Conservation (phyloP, 176 grass and related monocot species). For the Carex parvula region DNA sequence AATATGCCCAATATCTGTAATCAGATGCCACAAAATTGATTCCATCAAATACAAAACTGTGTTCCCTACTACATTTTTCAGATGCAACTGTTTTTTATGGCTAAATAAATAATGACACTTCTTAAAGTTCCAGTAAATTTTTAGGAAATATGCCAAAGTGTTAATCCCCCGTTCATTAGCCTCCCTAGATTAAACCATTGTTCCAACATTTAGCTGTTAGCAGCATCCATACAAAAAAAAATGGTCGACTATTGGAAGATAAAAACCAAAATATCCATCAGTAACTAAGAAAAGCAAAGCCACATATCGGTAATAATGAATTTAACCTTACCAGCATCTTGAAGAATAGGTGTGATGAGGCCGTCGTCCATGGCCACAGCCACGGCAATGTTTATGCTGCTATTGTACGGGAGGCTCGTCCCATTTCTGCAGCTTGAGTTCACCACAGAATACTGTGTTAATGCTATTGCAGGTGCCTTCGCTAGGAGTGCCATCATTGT, state of each 20-base stretch:
- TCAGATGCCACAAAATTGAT: constrained; percentile 85
- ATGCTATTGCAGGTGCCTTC: constrained; percentile 71
- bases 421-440: constrained; percentile 93
- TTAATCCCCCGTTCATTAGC: background rate
- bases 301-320: background rate
- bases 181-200: constrained; percentile 19
- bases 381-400: constrained; percentile 93
- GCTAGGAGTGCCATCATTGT: constrained; percentile 80
- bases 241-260: background rate
- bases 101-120: background rate
- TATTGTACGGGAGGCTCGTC: constrained; percentile 85
- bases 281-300: background rate
- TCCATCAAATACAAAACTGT: constrained; percentile 47
- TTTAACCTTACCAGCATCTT: constrained; percentile 93
- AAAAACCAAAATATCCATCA: background rate
- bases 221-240: constrained; percentile 13
- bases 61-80: background rate
- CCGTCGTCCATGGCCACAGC: constrained; percentile 85
- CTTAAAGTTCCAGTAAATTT: constrained; percentile 10
- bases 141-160: background rate
- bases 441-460: constrained; percentile 67
- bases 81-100: background rate
- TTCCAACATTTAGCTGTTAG: background rate
- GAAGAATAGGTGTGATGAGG: constrained; percentile 89
- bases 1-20: constrained; percentile 77